phyloP scores from a whole-genome alignment of 2,329 filamentous ascomycete genomes.

The Emmonsia crescens region DNA sequence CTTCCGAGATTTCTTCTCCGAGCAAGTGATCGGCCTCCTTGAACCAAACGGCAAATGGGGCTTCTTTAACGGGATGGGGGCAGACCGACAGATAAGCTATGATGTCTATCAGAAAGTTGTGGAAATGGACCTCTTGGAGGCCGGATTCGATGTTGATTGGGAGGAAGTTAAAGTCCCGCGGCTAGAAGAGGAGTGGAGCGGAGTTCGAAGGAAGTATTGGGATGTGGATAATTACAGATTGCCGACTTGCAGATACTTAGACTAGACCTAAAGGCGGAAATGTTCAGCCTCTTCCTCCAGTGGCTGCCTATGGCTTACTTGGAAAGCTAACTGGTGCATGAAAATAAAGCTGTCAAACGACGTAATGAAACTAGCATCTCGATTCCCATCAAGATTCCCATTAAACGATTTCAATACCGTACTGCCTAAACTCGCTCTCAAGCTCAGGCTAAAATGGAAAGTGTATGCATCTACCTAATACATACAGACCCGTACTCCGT shows the following conservation, averaged over 20 bases:
- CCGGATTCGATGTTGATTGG: constrained; percentile 84
- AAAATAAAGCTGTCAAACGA: not conserved
- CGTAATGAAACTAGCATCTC: not conserved
- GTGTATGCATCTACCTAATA: no score
- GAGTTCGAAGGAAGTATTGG: constrained; percentile 84
- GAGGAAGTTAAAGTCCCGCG: constrained; percentile 63
- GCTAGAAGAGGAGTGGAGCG: constrained; percentile 73
- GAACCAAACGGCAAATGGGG: constrained; percentile 45
- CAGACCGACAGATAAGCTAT: constrained; percentile 85
- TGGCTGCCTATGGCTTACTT: not conserved
- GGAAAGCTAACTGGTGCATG: not conserved
- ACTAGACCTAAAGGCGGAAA: constrained; percentile 4
- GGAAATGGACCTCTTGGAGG: constrained; percentile 82
- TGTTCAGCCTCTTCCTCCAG: not conserved
- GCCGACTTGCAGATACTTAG: constrained; percentile 32
- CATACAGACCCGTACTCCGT: no score
- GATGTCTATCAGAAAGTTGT: constrained; percentile 90
- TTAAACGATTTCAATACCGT: not conserved
- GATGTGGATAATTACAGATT: constrained; percentile 52
- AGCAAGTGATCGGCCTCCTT: constrained; percentile 71
- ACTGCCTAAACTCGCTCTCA: no score
- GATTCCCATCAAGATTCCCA: not conserved
- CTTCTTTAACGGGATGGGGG: constrained; percentile 69
- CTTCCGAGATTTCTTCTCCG: constrained; percentile 76
- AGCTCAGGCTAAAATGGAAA: no score